These are phyloP conservation scores for Pleomassaria siparia DNA, from an alignment of 2,329 filamentous ascomycete genomes.

Conservation along the genomic window DNA sequence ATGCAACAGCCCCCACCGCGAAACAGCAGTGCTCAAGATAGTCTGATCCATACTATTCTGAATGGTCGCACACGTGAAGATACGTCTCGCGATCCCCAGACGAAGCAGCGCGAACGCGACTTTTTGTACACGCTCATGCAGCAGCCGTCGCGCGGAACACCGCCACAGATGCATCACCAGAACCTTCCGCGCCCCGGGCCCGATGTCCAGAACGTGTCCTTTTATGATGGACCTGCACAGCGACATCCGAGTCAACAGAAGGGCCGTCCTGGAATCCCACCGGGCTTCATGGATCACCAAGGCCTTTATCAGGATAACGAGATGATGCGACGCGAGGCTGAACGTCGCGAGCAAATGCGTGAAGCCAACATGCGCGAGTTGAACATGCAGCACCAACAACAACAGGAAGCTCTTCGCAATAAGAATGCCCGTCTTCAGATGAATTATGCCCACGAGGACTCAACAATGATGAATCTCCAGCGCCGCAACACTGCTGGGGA, in stretches of 20 bases:
- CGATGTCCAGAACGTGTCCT: constrained; percentile 34
- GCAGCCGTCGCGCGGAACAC: constrained; percentile 45
- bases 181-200: constrained; percentile 39
- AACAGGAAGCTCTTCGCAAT: constrained; percentile 38
- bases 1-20: constrained; percentile 34
- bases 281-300: constrained; percentile 41
- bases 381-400: constrained; percentile 28
- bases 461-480: constrained; percentile 33
- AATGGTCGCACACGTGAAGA: constrained; percentile 43
- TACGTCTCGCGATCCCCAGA: constrained; percentile 38
- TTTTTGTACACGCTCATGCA: constrained; percentile 86
- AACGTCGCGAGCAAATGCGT: constrained; percentile 30
- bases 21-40: constrained; percentile 34
- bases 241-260: constrained; percentile 43
- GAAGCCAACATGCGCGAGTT: constrained; percentile 24
- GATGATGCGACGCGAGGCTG: constrained; percentile 30
- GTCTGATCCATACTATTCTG: constrained; percentile 38
- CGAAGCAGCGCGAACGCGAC: constrained; percentile 69
- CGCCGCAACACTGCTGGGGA: constrained; percentile 40
- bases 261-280: constrained; percentile 37
- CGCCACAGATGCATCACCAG: constrained; percentile 36
- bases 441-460: constrained; percentile 38
- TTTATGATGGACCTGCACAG: constrained; percentile 38
- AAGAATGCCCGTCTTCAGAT: constrained; percentile 35
- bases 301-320: constrained; percentile 37